Conservation (phyloP, 495 filamentous ascomycete species). For the Penicillium maclennaniae region DNA sequence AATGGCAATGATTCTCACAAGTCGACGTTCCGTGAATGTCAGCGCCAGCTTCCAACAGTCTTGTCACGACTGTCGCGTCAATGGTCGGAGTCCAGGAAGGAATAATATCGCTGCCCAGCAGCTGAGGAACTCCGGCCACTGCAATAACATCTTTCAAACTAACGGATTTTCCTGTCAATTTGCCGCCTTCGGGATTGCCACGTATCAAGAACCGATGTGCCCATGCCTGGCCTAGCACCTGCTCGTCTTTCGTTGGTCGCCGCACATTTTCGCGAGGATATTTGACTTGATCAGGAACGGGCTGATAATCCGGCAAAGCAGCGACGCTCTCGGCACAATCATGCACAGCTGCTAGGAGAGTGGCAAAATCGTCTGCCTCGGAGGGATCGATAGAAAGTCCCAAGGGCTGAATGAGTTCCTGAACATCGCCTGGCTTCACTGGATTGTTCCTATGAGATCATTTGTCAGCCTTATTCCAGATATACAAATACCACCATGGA, state of each 20-base stretch:
- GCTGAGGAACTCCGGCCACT: slow-evolving; percentile 37
- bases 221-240: slow-evolving; percentile 33
- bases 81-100: slow-evolving; percentile 38
- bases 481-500: neutral
- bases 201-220: slow-evolving; percentile 30
- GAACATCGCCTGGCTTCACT: slow-evolving; percentile 27
- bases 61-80: slow-evolving; percentile 46
- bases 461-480: slow-evolving; percentile 3
- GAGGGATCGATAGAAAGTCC: slow-evolving; percentile 28
- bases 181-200: slow-evolving; percentile 44
- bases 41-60: slow-evolving; percentile 44
- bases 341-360: slow-evolving; percentile 31
- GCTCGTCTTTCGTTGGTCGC: slow-evolving; percentile 23
- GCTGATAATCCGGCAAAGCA: slow-evolving; percentile 33
- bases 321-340: slow-evolving; percentile 30
- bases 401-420: slow-evolving; percentile 20
- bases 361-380: slow-evolving; percentile 30
- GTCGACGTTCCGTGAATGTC: slow-evolving; percentile 41
- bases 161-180: slow-evolving; percentile 77
- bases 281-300: slow-evolving; percentile 19
- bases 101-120: slow-evolving; percentile 34
- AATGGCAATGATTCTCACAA: slow-evolving; percentile 47
- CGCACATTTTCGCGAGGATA: slow-evolving; percentile 32
- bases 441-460: slow-evolving; percentile 20
- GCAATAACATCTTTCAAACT: slow-evolving; percentile 53